These are phyloP conservation scores for Boletus subparvulus DNA, from an alignment of 768 basidiomycete genomes.

Conservation along the genomic window DNA sequence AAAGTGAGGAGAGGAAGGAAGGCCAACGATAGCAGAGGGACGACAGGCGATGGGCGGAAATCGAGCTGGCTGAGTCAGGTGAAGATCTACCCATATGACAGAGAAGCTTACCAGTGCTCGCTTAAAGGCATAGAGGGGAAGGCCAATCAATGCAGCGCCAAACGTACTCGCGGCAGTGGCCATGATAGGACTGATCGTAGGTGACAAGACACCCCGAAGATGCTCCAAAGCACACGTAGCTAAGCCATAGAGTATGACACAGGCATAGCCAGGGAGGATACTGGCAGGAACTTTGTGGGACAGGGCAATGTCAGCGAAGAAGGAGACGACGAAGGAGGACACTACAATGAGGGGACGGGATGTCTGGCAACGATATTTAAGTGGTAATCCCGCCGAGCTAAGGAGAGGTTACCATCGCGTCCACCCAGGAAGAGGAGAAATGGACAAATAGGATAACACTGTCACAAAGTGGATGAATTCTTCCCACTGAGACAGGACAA, in stretches of 20 bases:
- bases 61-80: slow-evolving; percentile 41
- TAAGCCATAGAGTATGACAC: slow-evolving; percentile 57
- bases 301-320: slow-evolving; percentile 53
- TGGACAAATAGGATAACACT: slow-evolving; percentile 72
- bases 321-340: slow-evolving; percentile 51
- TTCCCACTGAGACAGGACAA: background rate
- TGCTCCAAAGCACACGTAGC: slow-evolving; percentile 63
- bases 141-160: slow-evolving; percentile 60
- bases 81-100: background rate
- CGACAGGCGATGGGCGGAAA: slow-evolving; percentile 47
- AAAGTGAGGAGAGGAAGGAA: slow-evolving; percentile 63
- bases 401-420: slow-evolving; percentile 47
- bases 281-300: slow-evolving; percentile 38
- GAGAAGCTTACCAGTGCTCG: slow-evolving; percentile 50
- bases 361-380: slow-evolving; percentile 36
- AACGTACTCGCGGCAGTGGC: slow-evolving; percentile 56
- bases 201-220: slow-evolving; percentile 55
- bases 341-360: slow-evolving; percentile 49
- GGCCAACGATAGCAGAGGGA: slow-evolving; percentile 58
- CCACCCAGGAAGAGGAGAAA: slow-evolving; percentile 68
- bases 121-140: slow-evolving; percentile 64
- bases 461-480: slow-evolving; percentile 1
- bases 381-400: slow-evolving; percentile 39
- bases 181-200: slow-evolving; percentile 56
- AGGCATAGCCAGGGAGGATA: slow-evolving; percentile 64